Evolutionary conservation across 2,329 filamentous ascomycete species (phyloP).

Genomic region (Colletotrichum karsti): DNA sequence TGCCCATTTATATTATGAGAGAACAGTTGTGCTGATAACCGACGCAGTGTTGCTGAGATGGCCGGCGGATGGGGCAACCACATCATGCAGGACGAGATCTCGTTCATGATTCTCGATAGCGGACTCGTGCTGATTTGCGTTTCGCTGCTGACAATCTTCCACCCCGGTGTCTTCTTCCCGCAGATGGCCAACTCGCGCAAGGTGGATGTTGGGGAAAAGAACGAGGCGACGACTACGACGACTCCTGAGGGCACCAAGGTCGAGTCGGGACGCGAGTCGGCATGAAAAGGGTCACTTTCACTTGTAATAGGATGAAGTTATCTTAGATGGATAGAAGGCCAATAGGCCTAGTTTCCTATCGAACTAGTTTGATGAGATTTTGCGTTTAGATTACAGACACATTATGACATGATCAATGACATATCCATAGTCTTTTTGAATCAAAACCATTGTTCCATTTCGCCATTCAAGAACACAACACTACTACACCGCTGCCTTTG

Average conservation of each 20-base stretch:
- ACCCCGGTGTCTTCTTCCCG: constrained; percentile 64
- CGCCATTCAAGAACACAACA: no score
- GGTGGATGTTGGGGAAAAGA: constrained; percentile 31
- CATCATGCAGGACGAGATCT: constrained; percentile 69
- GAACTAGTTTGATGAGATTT: no score
- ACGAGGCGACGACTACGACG: constrained; percentile 28
- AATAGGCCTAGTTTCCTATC: no score
- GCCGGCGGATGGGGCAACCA: constrained; percentile 69
- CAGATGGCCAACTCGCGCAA: constrained; percentile 52
- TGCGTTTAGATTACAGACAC: no score
- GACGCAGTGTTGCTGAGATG: constrained; percentile 67
- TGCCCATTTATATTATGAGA: background rate
- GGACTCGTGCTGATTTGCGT: constrained; percentile 60
- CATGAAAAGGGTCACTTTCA: background rate
- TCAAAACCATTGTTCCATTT: no score
- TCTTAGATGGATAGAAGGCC: background rate
- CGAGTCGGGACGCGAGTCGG: constrained; percentile 18
- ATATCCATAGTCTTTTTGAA: no score
- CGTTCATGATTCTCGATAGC: constrained; percentile 66
- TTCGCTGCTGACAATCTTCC: constrained; percentile 58
- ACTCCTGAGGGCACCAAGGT: constrained; percentile 20
- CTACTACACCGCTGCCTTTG: no score
- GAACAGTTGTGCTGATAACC: background rate
- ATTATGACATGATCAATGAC: no score
- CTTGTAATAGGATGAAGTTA: background rate